Base-by-base conservation (phyloP, 73 alveolate genomes). In the Stentor coeruleus region DNA sequence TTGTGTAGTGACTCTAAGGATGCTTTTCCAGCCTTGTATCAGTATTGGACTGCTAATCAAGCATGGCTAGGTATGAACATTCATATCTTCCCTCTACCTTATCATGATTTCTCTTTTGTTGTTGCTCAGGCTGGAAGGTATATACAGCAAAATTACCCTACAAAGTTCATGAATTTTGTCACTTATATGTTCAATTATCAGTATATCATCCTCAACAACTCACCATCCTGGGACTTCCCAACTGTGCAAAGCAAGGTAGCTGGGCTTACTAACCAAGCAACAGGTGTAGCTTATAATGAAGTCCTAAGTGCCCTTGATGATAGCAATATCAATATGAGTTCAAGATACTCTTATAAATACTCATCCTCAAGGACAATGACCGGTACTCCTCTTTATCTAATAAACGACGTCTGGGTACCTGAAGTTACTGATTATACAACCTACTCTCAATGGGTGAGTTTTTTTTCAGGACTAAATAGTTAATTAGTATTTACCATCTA, bases 71-170 rank as follows among this genome's bases (percentile, higher is more conserved):
- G 37, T 1, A 37, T 66, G 37, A 26, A 11, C 1, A 66, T 66
- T 40, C 79, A 66, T 40, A 66, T 66, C 37, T 40, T 20, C 2
- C 79, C 79, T 26, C 79, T 66, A 1, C 79, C 79, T 33, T 66
- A 66, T 66, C 79, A 66, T 31, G 20, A 66, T 31, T 66, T 20
- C 33, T 20, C 79, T 15, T 66, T 66, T 31, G 37, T 66, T 26
- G 41, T 66, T 20, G 79, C 40, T 0, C 40, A 20, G 33, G 79
- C 79, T 26, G 79, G 79, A 26, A 66, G 79, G 33, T 66, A 28
- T 40, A 66, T 66, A 37, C 79, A 66, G 33, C 37, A 20, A 66
- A 66, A 66, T 40, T 66, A 66, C 41, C 36, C 79, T 14, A 20
- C 20, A 20, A 20, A 66, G 40, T 66, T 66, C 37, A 66, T 31